Base-by-base conservation (phyloP, 1,139 yeast species). In the Martiniozyma asiatica region DNA sequence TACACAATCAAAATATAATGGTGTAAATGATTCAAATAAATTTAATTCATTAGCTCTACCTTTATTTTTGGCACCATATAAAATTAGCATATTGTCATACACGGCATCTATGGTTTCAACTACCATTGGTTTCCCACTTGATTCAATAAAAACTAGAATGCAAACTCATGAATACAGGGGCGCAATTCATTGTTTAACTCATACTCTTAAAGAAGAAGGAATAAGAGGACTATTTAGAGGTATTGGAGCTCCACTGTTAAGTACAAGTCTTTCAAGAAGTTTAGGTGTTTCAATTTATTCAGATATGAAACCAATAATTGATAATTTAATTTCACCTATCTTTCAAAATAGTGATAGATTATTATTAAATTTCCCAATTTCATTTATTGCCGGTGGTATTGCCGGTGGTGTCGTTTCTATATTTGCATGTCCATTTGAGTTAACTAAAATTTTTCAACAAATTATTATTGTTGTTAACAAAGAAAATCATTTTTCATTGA, bases 361-460 rank as follows among this genome's bases (percentile, higher is more conserved):
- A 8, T 17, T 68, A 8, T 58, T 64, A 32, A 76, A 71, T 46
- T 60, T 68, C n/a, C 89, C 84, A 0, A 71, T 75, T 1, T 69
- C 85, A 19, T 67, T 76, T 35, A 31, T 65, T 2, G 64, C 92
- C 0, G 94, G 94, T 1, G 55, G 66, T 6, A 40, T 70, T 2
- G 73, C 92, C 0, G 94, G 94, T 3, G 68, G 69, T 2, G 59
- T 65, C 2, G 74, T 78, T 10, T 66, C 85, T 2, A 31, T 70
- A 5, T 68, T 79, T 48, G 81, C 92, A 3, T 77, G 89, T 44
- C 95, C 95, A 0, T 82, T 82, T 50, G 95, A 82, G 50, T 72
- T 80, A 51, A 74, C 89, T 29, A 84, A 84, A 49, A 63, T 82
- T 6, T 81, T 78, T 38, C 78, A 89, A 24, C 94, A 84, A 50